Base-by-base conservation (phyloP, 495 filamentous ascomycete genomes). In the Penicillium fimorum region DNA sequence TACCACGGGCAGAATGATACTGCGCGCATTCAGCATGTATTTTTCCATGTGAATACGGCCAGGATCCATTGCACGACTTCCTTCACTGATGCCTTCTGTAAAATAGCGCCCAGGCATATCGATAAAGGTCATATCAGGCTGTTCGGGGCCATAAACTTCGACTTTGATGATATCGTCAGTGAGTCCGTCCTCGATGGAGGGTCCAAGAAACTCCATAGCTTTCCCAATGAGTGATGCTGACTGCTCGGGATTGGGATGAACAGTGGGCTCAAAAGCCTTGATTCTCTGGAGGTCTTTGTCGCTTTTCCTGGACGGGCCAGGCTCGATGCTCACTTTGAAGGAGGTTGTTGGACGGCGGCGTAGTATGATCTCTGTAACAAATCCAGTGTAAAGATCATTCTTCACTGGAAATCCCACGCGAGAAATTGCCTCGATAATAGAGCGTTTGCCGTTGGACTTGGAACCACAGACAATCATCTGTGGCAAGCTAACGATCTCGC, bases 401-500 rank as follows among this genome's bases (percentile, higher is more conserved):
- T 63, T 70, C 3, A 51, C 55, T 7, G 74, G 74, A 47, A 73
- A 72, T 1, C 40, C 44, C 1, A 73, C 59, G 2, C 62, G 35
- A 1, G 69, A 62, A 22, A 75, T 65, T 10, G 64, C 67, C 44
- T 73, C 63, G 3, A 87, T 74, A 2, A 86, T 78, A 0, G 85
- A 86, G 68, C 80, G 84, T 55, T 85, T 87, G 5, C 82, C 85
- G 9, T 71, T 72, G 2, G 78, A 83, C 53, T 87, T 82, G 65
- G 82, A 76, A 11, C 84, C 82, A 56, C 77, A 82, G 2, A 87
- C 81, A 22, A 86, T 75, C 20, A 87, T 63, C 63, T 51, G 48
- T 4, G 48, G 48, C 11, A 51, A 9, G 2, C 9, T 2, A 5
- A 51, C 33, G 10, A 15, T 0, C 1, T 25, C 7, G 12, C 35